Conservation (phyloP, 345 rosid genomes). For the Murraya koenigii region DNA sequence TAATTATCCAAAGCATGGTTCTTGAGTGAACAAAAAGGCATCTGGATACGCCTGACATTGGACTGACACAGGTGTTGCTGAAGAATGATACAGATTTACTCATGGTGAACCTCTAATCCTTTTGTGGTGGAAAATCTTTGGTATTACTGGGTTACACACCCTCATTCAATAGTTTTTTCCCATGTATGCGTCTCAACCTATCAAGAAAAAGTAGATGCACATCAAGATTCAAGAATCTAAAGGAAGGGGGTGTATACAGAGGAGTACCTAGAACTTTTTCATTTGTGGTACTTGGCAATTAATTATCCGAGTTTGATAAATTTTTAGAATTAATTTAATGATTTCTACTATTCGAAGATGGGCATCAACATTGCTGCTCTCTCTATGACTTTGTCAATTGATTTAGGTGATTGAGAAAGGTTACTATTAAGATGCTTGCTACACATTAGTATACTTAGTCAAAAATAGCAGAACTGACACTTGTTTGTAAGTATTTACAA, state of each 20-base stretch:
- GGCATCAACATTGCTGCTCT: neutral
- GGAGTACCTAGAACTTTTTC: neutral
- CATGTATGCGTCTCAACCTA: neutral
- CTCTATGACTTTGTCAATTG: neutral
- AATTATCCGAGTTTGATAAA: neutral
- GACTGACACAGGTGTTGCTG: neutral
- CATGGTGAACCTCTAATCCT: neutral
- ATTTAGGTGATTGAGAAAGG: neutral
- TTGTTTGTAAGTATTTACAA: neutral
- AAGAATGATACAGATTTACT: neutral
- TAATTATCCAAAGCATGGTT: neutral
- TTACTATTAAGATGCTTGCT: neutral
- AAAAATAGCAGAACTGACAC: neutral
- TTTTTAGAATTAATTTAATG: neutral
- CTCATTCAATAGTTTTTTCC: neutral
- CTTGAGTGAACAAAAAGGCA: neutral
- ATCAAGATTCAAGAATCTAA: neutral
- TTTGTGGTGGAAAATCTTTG: neutral
- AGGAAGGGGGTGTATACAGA: neutral
- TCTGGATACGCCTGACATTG: neutral
- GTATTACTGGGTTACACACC: neutral
- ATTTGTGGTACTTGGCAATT: neutral
- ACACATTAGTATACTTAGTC: neutral
- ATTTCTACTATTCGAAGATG: neutral
- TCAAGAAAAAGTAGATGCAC: neutral